phyloP scores from a whole-genome alignment of 352 stramenopile species.

The Phytophthora melonis region DNA sequence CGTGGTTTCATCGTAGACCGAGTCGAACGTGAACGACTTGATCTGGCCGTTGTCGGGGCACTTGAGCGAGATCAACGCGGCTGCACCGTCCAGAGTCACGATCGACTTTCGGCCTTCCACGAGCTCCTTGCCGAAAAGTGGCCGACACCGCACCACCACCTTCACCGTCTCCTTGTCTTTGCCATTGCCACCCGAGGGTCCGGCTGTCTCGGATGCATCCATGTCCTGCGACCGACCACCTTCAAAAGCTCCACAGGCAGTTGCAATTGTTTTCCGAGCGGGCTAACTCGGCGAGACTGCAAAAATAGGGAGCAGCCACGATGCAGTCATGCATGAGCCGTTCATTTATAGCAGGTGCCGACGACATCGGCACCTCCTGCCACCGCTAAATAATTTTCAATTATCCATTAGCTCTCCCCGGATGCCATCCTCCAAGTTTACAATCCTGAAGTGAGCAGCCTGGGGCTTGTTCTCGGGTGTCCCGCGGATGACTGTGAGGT shows the following conservation, averaged over 20 bases:
- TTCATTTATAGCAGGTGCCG: conserved; percentile 28
- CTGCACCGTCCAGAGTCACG: conserved; percentile 76
- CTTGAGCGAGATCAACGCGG: conserved; percentile 76
- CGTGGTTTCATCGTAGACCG: conserved; percentile 90
- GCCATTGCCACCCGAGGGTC: conserved; percentile 11
- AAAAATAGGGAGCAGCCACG: conserved; percentile 33
- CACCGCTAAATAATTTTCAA: conserved; percentile 13
- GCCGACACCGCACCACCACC: conserved; percentile 89
- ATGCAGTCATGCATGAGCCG: not conserved
- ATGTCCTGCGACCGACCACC: conserved; percentile 10
- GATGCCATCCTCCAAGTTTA: conserved; percentile 59
- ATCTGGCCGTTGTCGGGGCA: conserved; percentile 78
- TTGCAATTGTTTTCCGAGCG: conserved; percentile 4
- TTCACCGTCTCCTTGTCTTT: conserved; percentile 90
- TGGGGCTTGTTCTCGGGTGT: conserved; percentile 69
- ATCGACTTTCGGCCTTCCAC: conserved; percentile 86
- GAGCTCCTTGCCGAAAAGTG: conserved; percentile 88
- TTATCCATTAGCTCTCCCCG: not conserved
- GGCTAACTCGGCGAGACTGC: conserved; percentile 5
- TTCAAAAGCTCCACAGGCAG: not conserved
- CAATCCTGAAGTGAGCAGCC: conserved; percentile 66
- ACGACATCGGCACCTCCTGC: not conserved
- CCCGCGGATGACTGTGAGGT: conserved; percentile 65
- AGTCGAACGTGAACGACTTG: conserved; percentile 93
- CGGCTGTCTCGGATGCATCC: conserved; percentile 31